A percentile compares a stretch with the other conserved stretches of the same genome.
These are phyloP conservation scores for Lolium rigidum DNA, from an alignment of 176 grass and related monocot species.

Conservation along the genomic window DNA sequence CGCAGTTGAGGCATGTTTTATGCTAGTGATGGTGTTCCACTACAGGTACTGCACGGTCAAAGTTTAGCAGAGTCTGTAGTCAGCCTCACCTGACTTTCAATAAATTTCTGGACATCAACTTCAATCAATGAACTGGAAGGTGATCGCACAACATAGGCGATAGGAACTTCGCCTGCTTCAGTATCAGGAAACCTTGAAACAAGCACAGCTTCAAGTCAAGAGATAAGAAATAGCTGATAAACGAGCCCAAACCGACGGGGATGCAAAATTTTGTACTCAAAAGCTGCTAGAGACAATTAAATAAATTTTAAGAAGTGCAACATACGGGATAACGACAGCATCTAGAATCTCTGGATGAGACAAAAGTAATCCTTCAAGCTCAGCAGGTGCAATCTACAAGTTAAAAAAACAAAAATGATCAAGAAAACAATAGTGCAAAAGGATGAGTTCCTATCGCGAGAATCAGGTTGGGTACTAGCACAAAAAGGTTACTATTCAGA, in stretches of 20 bases:
- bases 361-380: constrained; percentile 88
- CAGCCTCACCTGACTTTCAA: constrained; percentile 68
- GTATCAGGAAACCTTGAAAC: constrained; percentile 79
- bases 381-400: constrained; percentile 86
- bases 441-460: background rate
- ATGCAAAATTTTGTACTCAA: background rate
- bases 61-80: constrained; percentile 1
- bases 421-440: background rate
- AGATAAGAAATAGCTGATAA: background rate
- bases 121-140: constrained; percentile 73
- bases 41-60: background rate
- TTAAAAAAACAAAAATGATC: background rate
- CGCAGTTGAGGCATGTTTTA: background rate
- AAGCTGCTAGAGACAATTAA: background rate
- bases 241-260: background rate
- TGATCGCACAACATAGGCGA: constrained; percentile 83
- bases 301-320: constrained; percentile 10
- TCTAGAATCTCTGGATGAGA: constrained; percentile 89
- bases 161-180: constrained; percentile 92
- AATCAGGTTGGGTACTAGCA: constrained; percentile 12
- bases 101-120: constrained; percentile 78
- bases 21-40: background rate
- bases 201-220: constrained; percentile 11
- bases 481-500: background rate
- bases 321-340: constrained; percentile 92